Base-by-base conservation (phyloP, 768 basidiomycete species). In the Suillus tomentosus region DNA sequence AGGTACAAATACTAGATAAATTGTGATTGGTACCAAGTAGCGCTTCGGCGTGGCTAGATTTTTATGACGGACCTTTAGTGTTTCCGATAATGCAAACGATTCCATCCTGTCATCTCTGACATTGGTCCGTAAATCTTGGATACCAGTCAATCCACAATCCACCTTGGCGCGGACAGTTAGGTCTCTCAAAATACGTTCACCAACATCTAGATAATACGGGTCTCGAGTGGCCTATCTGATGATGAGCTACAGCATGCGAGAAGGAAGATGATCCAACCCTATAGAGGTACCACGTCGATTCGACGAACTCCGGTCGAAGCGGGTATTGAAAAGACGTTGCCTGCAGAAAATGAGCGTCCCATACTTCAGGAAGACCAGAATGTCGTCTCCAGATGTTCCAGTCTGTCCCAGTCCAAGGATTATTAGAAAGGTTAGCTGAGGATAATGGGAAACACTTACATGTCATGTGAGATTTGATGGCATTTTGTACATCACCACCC, bases 221-320 rank as follows among this genome's bases (percentile, higher is more conserved):
- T 99, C 96, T 53, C 83, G 85, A 14, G 96, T 98, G 34, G 96
- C 96, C 93, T 95, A 69, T 54, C n/a, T 11, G 48, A 54, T 22
- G 22, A 47, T 66, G 27, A 68, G 64, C 5, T 64, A 45, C 63
- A 62, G 56, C 47, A 36, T 64, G 51, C 11, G 22, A 19, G 7
- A 53, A 40, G 48, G 31, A 53, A 27, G 53, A 55, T 31, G 6
- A 19, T 75, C 86, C 66, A 68, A 91, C 94, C 60, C 92, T 84
- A 71, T 97, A 98, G 19, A 99, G 80, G 77, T 96, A 97, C 89
- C 95, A 96, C 6, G 94, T 99, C 24, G 92, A 95, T 77, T 99
- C 97, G 63, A 97, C 85, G 69, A 97, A 96, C 77, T 99, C 96
- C 64, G 93, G 93, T 61, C 93, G 82, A 63, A 94, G 78, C 14